Evolutionary conservation across 2,329 filamentous ascomycete genomes (phyloP).

Genomic region (Geosmithia morbida): DNA sequence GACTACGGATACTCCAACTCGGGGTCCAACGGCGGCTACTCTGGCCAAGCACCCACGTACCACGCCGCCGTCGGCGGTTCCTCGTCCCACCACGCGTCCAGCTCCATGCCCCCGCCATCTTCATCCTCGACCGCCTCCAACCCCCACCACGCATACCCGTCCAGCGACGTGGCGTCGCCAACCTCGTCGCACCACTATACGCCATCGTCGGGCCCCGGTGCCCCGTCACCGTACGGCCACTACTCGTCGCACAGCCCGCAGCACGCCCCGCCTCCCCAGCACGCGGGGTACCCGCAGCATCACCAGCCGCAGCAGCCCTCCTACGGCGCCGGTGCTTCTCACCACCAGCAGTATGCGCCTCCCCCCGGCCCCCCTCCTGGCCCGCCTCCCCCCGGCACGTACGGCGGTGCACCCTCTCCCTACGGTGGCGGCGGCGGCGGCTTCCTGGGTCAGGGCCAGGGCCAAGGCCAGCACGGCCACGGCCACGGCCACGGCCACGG

Average conservation of each 20-base stretch:
- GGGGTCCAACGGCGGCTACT: constrained; percentile 40
- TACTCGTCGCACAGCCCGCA: constrained; percentile 2
- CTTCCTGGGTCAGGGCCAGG: too few species aligned
- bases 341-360: constrained; percentile 1
- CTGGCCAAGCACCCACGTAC: constrained; percentile 42
- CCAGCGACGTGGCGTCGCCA: too few species aligned
- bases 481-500: constrained; percentile 4
- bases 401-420: neutral
- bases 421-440: neutral
- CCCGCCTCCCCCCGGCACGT: neutral
- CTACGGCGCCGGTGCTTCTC: neutral
- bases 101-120: constrained; percentile 4
- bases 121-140: constrained; percentile 7
- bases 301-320: neutral
- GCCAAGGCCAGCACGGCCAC: constrained; percentile 3
- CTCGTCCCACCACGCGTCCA: neutral
- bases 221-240: constrained; percentile 1
- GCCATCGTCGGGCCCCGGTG: too few species aligned
- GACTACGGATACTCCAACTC: constrained; percentile 50
- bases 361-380: neutral
- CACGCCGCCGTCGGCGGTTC: constrained; percentile 15
- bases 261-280: constrained; percentile 6
- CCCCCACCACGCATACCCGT: neutral
- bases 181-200: too few species aligned
- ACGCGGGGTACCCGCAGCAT: neutral